These are phyloP conservation scores for Oryza meyeriana DNA, from an alignment of 176 grass and related monocot species.

Conservation along the genomic window DNA sequence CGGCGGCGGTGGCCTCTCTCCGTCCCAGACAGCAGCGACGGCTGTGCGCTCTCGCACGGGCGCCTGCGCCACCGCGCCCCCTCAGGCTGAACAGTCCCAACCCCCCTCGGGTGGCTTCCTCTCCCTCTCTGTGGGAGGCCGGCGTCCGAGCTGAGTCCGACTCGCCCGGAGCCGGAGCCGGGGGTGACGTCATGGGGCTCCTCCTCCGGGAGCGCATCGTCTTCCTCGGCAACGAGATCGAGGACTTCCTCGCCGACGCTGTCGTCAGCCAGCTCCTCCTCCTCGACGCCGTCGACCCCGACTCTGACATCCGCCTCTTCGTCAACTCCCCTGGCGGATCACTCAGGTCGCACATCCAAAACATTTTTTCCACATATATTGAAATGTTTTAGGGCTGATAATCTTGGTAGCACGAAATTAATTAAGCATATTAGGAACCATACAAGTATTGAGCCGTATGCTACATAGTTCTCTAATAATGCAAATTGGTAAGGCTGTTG, in stretches of 20 bases:
- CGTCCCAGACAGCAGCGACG: conserved; percentile 30
- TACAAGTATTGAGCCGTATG: neutral
- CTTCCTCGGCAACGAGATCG: conserved; percentile 89
- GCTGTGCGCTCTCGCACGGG: conserved; percentile 29
- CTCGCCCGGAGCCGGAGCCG: conserved; percentile 21
- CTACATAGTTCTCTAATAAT: neutral
- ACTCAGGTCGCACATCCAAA: conserved; percentile 44
- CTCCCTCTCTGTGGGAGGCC: conserved; percentile 31
- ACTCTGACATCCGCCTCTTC: conserved; percentile 80
- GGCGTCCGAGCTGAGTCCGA: conserved; percentile 33
- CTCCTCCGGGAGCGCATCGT: conserved; percentile 78
- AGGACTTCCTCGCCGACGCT: conserved; percentile 81
- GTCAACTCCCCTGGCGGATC: conserved; percentile 82
- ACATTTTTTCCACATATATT: neutral
- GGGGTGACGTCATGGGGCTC: conserved; percentile 63
- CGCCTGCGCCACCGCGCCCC: conserved; percentile 3
- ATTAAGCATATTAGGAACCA: neutral
- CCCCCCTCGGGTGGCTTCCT: conserved; percentile 17
- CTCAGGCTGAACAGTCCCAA: conserved; percentile 36
- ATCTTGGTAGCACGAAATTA: neutral
- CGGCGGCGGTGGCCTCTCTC: neutral
- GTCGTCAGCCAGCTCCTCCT: conserved; percentile 86
- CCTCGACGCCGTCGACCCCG: conserved; percentile 72
- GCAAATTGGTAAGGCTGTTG: neutral
- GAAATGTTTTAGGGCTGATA: neutral